phyloP scores from a whole-genome alignment of 768 basidiomycete genomes.

The Tricholoma matsutake region DNA sequence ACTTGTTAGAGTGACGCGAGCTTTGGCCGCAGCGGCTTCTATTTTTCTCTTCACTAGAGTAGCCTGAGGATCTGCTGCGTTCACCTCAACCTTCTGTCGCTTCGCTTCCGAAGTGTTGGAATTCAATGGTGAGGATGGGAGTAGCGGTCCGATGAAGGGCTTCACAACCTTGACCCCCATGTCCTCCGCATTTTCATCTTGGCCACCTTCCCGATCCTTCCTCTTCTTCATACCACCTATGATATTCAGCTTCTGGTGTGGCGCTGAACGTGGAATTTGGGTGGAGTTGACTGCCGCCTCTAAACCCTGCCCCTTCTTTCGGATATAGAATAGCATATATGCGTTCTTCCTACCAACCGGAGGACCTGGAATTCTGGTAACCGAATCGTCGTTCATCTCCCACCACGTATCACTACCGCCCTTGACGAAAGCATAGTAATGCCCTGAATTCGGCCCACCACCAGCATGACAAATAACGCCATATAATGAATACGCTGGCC shows the following conservation, averaged over 20 bases:
- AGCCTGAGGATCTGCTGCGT: constrained; percentile 49
- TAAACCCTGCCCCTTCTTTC: constrained; percentile 71
- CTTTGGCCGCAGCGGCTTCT: constrained; percentile 33
- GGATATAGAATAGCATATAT: constrained; percentile 91
- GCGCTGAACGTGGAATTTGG: constrained; percentile 16
- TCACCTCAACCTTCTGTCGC: constrained; percentile 19
- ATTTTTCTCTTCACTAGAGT: constrained; percentile 52
- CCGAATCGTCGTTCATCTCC: constrained; percentile 92
- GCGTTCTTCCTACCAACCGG: constrained; percentile 74
- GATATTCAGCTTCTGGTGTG: constrained; percentile 36
- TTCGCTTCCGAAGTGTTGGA: constrained; percentile 18
- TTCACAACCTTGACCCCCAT: constrained; percentile 44
- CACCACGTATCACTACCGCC: constrained; percentile 70
- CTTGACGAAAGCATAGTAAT: constrained; percentile 88
- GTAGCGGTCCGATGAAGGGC: constrained; percentile 64
- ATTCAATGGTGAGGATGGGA: constrained; percentile 46
- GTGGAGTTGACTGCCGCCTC: constrained; percentile 53
- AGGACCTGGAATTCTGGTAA: constrained; percentile 38
- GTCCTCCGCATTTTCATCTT: constrained; percentile 48
- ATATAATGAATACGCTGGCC: constrained; percentile 82
- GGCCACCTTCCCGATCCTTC: constrained; percentile 33
- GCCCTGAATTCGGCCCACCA: constrained; percentile 89
- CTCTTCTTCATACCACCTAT: constrained; percentile 51
- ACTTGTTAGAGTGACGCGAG: constrained; percentile 20
- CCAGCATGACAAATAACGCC: constrained; percentile 94